Base-by-base conservation (phyloP, 2,329 filamentous ascomycete species). In the Sphaerulina vaccinii region DNA sequence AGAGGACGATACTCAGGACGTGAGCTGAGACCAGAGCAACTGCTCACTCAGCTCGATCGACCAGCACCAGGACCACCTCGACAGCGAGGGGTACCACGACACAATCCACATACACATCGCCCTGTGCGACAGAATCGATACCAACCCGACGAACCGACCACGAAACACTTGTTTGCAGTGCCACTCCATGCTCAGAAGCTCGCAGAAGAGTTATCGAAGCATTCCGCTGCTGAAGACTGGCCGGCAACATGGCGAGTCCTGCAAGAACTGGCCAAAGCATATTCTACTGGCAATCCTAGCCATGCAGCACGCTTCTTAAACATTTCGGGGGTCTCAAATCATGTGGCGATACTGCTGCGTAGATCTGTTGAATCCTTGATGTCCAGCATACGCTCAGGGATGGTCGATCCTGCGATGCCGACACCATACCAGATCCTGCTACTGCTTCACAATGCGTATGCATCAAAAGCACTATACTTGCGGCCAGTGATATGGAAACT, bases 1-100 rank as follows among this genome's bases (percentile, higher is more conserved):
- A 38, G 35, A 32, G 59, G 58, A 33, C 51, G 60, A 49, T 62
- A 62, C 43, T 62, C 58, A 13, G 42, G 60, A 15, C 44, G 37
- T 29, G 43, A 56, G 40, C 46, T 63, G 45, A 44, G 40, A 29
- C 61, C 61, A 6, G 52, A 61, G 43, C 47, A 60, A 38, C 46
- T 62, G 16, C 45, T 62, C 43, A 33, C 50, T 29, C 49, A 59
- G 48, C 44, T 62, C 16, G 41, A 52, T 19, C 35, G 22, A 21
- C 16, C 35, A 13, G 16, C 16, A 39, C 37, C 16, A 19, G 16
- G 11, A 29, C 9, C 23, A 32, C 46, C 21, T 16, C 16, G 29
- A 41, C 9, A 19, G 36, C 41, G 19, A 23, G 10, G 27, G 27
- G 27, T 11, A 32, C 27, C 27, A 10, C 3, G 29, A 13, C 16